phyloP scores from a whole-genome alignment of 441 rosid genomes.

The Adansonia madagascariensis region DNA sequence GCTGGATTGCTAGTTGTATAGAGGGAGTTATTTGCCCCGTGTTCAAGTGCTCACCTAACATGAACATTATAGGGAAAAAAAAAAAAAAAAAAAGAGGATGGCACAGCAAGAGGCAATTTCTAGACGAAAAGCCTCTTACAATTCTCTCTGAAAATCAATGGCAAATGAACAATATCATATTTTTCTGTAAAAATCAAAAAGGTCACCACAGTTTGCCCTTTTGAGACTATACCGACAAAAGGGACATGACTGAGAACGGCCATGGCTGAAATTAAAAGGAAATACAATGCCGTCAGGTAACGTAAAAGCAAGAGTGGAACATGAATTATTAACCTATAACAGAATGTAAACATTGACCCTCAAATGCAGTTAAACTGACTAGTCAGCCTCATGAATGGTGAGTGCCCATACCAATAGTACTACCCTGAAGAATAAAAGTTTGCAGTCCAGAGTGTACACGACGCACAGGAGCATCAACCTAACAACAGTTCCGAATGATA shows the following conservation, averaged over 20 bases:
- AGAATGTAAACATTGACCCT: not conserved
- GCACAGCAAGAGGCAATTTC: conserved; percentile 70
- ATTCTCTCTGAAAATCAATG: conserved; percentile 55
- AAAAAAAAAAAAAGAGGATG: conserved; percentile 39
- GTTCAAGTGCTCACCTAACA: conserved; percentile 35
- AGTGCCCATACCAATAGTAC: not conserved
- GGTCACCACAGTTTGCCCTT: conserved; percentile 72
- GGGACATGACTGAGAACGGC: conserved; percentile 86
- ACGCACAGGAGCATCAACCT: not conserved
- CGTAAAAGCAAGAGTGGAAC: not conserved
- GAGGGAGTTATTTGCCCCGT: not conserved
- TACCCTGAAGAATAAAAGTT: not conserved
- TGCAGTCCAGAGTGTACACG: not conserved
- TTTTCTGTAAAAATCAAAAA: conserved; percentile 68
- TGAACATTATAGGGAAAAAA: conserved; percentile 54
- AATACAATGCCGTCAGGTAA: conserved; percentile 15
- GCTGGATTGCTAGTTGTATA: conserved; percentile 15
- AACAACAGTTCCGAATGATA: not conserved
- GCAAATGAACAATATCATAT: conserved; percentile 51
- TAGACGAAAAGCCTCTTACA: conserved; percentile 63
- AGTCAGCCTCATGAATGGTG: not conserved
- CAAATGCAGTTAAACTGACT: not conserved
- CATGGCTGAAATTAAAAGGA: conserved; percentile 50
- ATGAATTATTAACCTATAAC: not conserved
- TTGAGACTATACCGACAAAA: conserved; percentile 80